Evolutionary conservation across 83 land plant species (phyloP), one percentile per base, ranked within the genome.

Genomic region (Picea abies): DNA sequence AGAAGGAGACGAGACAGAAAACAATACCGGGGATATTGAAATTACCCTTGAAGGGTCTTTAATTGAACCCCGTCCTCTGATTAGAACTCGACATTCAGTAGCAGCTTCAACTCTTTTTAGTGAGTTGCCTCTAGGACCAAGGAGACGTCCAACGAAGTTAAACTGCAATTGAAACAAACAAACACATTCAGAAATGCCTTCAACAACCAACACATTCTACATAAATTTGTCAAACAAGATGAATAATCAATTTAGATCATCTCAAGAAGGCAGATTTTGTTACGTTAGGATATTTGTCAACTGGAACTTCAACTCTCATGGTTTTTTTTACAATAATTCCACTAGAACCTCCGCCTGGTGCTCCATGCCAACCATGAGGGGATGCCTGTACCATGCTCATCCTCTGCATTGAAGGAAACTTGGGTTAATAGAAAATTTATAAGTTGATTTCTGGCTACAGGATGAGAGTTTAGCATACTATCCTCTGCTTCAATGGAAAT

Each of bases 61-160:
- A 52, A 97, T 94, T 66, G 99, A 96, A n/a, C 99, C 99, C 72
- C 96, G 92, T 5, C 99, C 99, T 84, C 99, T 88, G 69, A 97
- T 97, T 76, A 97, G 56, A 12, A 97, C 96, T 72, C 99, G 97
- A 79, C 99, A 97, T 9, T 93, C 99, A 12, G 99, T 97, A 77
- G 66, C 90, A 60, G 91, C 91, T 83, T 97, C 99, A 70, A 97
- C 96, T 39, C 99, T 93, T 84, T 97, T 97, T 76, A 97, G 87
- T 22, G 99, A 97, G 82, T 96, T 94, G 29, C 99, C 99, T 67
- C 99, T 88, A 49, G 99, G 99, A 56, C 99, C 99, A 85, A 97
- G 95, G 29, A 97, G 91, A 20, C 99, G 92, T 9, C 99, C 99
- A 22, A 97, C 99, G 84, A 97, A 97, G 85, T 97, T 97, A 82